Evolutionary conservation across 2,329 filamentous ascomycete species (phyloP), one percentile per base, ranked within the genome.

Genomic region (Cytospora paraplurivora): DNA sequence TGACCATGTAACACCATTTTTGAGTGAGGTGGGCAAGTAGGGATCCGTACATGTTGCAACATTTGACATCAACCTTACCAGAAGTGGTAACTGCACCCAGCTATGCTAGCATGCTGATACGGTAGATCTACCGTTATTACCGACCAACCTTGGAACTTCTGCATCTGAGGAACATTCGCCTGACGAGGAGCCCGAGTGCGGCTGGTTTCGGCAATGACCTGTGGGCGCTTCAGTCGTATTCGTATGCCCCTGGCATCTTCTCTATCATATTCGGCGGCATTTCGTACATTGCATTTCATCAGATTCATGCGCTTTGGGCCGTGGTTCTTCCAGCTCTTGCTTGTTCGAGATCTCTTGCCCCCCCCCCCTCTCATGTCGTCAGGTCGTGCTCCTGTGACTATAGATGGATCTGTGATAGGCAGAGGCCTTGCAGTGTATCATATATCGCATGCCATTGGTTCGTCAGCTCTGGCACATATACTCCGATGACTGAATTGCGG

Each of bases 371-470:
- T 6, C 47, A 55, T 55, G 51, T 44, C 13, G 32, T 49, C 10
- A 7, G 51, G 21, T 19, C 19, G 27, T 34, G 38, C n/a, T 15
- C 11, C 33, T 47, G 44, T n/a, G 10, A 19, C 15, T 33, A 32
- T 19, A 35, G 38, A 7, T 55, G 51, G 19, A 61, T 61, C 51
- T 32, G 32, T 27, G 34, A 32, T 33, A n/a, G 51, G 59, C 58
- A 55, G 32, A 55, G 13, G 38, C 38, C 33, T 55, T 47, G 51
- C 59, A 61, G 38, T n/a, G 33, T 61, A 51, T 61, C 59, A 55
- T 21, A 55, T 61, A 41, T 61, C 59, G 41, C 59, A 55, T 55
- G 59, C 51, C 59, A 38, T 55, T 61, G 59, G 33, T 38, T 44
- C 41, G 41, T 21, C 58, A 47, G 27, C 58, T 37, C 37, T 37